Conservation (phyloP, 2,329 filamentous ascomycete species). For the Aspergillus sojae region DNA sequence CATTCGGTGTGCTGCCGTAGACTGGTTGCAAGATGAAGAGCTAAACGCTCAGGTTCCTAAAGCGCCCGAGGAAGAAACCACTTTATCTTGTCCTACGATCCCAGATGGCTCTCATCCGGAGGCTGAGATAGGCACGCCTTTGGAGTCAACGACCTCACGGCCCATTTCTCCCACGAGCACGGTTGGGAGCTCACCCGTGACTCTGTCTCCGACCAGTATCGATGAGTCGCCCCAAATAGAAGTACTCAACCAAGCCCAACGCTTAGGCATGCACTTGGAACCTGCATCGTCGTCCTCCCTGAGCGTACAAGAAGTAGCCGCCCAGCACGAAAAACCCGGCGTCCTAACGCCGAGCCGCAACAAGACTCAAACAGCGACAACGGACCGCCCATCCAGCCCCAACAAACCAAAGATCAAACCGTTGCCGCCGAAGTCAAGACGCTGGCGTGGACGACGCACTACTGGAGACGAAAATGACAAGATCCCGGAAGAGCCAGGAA, state of each 20-base stretch:
- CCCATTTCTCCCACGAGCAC: slow-evolving; percentile 35
- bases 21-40: slow-evolving; percentile 47
- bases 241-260: slow-evolving; percentile 26
- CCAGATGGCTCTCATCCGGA: slow-evolving; percentile 13
- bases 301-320: slow-evolving; percentile 77
- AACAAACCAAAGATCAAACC: slow-evolving; percentile 39
- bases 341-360: slow-evolving; percentile 75
- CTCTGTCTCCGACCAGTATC: slow-evolving; percentile 43
- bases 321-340: slow-evolving; percentile 78
- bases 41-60: not conserved
- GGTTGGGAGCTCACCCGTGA: slow-evolving; percentile 47
- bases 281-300: slow-evolving; percentile 71
- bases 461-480: slow-evolving; percentile 35
- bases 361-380: slow-evolving; percentile 30
- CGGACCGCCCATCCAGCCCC: slow-evolving; percentile 20
- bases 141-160: slow-evolving; percentile 39
- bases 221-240: not conserved
- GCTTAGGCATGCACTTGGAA: slow-evolving; percentile 70
- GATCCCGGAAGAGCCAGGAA: slow-evolving; percentile 29
- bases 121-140: slow-evolving; percentile 25
- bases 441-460: slow-evolving; percentile 43
- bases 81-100: not conserved
- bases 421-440: slow-evolving; percentile 46
- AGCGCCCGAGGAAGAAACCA: slow-evolving; percentile 13
- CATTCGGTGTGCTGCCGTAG: slow-evolving; percentile 47